These are phyloP conservation scores for Zygoascus biomembranicola DNA, from an alignment of 805 yeast genomes.

Conservation along the genomic window DNA sequence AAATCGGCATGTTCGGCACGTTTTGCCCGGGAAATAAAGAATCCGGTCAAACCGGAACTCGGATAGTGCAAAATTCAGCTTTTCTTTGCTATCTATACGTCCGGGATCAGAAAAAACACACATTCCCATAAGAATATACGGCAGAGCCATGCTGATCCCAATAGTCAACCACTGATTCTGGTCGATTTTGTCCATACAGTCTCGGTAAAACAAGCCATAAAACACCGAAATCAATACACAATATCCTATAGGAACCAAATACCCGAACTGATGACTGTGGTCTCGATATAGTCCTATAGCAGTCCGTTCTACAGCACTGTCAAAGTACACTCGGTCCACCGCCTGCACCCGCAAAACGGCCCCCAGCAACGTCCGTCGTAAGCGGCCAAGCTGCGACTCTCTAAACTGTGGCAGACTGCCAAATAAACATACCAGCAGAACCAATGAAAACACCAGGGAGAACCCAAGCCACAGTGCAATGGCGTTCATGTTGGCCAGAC, in stretches of 20 bases:
- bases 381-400: slow-evolving; percentile 17
- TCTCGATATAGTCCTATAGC: background rate
- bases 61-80: slow-evolving; percentile 19
- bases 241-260: slow-evolving; percentile 20
- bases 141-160: slow-evolving; percentile 14
- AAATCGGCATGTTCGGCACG: slow-evolving; percentile 41
- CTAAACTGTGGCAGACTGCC: slow-evolving; percentile 29
- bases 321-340: slow-evolving; percentile 11
- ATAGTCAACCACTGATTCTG: slow-evolving; percentile 12
- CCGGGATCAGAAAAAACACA: slow-evolving; percentile 34
- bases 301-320: slow-evolving; percentile 11
- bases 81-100: slow-evolving; percentile 18
- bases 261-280: slow-evolving; percentile 6
- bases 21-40: slow-evolving; percentile 40
- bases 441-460: slow-evolving; percentile 17
- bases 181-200: slow-evolving; percentile 7
- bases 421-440: slow-evolving; percentile 26
- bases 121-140: slow-evolving; percentile 20
- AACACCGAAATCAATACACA: slow-evolving; percentile 10
- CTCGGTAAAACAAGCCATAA: slow-evolving; percentile 11
- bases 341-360: slow-evolving; percentile 12
- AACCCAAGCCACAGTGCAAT: background rate
- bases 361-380: slow-evolving; percentile 16
- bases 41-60: slow-evolving; percentile 40
- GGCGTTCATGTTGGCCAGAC: background rate